Evolutionary conservation across 352 stramenopile species (phyloP), one percentile per base, ranked within the genome.

Genomic region (Globisporangium takayamanum): DNA sequence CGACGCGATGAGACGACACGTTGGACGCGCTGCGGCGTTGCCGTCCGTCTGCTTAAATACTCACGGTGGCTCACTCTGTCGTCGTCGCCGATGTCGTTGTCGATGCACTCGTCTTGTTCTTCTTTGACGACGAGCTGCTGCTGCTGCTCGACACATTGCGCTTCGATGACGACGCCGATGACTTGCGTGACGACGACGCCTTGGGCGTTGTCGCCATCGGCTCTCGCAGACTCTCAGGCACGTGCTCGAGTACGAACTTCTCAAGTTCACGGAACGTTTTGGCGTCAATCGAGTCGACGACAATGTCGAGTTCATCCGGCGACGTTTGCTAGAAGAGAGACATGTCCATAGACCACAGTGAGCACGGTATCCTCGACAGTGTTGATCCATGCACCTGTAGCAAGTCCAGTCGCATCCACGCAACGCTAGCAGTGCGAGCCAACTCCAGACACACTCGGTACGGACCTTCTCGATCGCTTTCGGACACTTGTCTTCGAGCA

Each of bases 231-330:
- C 74, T 79, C 63, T 88, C 79, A 0, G 83, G 80, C 14, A 93
- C 73, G 33, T 82, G 87, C 45, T 92, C 79, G 45, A 80, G 60
- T 39, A 96, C 74, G 26, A 92, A 87, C 49, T 87, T 88, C 55
- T 94, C 77, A 54, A 95, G 49, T 10, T 92, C 84, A 44, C 83
- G 84, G 69, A 96, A 96, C 37, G 86, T 96, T 62, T 92, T 92
- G 57, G 75, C 74, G 65, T 96, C 87, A 53, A 96, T 93, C 48
- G 80, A 70, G 63, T 96, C 88, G 33, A 96, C 75, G 45, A 94
- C 76, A 58, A 96, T 90, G 45, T 96, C 88, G 47, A 96, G 55
- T 58, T 95, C 85, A 56, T 96, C 88, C 7, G 84, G 76, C 14
- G 86, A 89, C 49, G 76, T 91, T 80, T 87, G 41, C 20, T 6